These are phyloP conservation scores for Spinacia oleracea DNA, from an alignment of 179 eudicot genomes.

Conservation along the genomic window DNA sequence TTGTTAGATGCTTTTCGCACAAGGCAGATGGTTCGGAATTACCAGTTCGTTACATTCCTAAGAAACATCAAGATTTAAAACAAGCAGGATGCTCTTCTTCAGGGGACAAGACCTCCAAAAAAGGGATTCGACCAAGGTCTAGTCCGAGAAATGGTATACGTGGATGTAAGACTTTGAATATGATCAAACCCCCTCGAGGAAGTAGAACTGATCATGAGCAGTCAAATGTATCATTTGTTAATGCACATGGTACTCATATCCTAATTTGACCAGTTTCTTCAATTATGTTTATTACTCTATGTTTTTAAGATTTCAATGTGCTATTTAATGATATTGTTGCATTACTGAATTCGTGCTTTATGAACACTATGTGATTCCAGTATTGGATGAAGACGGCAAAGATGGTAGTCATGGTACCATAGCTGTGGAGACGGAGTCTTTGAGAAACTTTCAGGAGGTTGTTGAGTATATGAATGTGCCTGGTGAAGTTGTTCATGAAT, in stretches of 20 bases:
- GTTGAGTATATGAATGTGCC: conserved; percentile 14
- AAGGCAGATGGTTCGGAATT: conserved; percentile 32
- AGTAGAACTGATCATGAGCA: background rate
- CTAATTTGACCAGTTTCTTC: background rate
- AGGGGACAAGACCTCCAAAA: conserved; percentile 9
- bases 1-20: conserved; percentile 37
- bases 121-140: conserved; percentile 17
- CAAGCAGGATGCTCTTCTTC: conserved; percentile 20
- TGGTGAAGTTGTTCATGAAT: conserved; percentile 20
- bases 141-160: conserved; percentile 1
- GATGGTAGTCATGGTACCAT: background rate
- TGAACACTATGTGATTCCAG: conserved; percentile 13
- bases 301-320: background rate
- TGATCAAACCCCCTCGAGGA: background rate
- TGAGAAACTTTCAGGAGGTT: conserved; percentile 12
- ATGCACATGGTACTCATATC: conserved; percentile 22
- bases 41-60: conserved; percentile 63
- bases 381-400: background rate
- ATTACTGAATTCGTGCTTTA: conserved; percentile 3
- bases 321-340: background rate
- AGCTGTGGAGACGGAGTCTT: background rate
- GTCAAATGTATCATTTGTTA: background rate
- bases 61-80: conserved; percentile 30
- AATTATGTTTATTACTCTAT: background rate
- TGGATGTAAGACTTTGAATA: background rate